Conservation (phyloP, 2,329 filamentous ascomycete genomes). For the Chaetomiaceae sp. region DNA sequence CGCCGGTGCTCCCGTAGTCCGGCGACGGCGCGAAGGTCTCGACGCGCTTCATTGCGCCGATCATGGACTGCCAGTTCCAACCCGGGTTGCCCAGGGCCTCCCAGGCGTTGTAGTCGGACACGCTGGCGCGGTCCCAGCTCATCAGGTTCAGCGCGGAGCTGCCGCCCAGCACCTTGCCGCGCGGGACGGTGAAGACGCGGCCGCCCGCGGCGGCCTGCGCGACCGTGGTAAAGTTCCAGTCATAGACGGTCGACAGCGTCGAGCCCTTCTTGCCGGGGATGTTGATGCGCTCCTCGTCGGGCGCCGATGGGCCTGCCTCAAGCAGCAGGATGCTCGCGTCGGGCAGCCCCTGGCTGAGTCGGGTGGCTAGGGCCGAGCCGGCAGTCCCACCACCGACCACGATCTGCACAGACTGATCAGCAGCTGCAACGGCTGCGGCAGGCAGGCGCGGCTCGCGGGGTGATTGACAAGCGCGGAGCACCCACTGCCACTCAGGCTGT, state of each 20-base stretch:
- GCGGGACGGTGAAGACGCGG: slow-evolving; percentile 1
- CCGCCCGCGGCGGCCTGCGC: no score
- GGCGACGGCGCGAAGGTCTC: slow-evolving; percentile 23
- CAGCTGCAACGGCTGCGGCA: no score
- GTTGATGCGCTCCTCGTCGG: slow-evolving; percentile 30
- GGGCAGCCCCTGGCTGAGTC: slow-evolving; percentile 26
- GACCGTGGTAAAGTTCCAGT: no score
- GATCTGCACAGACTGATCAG: slow-evolving; percentile 20
- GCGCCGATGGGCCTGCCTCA: slow-evolving; percentile 32
- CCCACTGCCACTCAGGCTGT: no score
- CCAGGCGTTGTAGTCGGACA: slow-evolving; percentile 27
- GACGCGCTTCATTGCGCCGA: slow-evolving; percentile 32
- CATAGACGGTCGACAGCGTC: no score
- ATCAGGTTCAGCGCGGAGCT: slow-evolving; percentile 28
- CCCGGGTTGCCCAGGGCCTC: slow-evolving; percentile 26
- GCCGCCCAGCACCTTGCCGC: slow-evolving; percentile 31
- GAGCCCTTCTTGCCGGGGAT: slow-evolving; percentile 29
- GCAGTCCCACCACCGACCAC: slow-evolving; percentile 30
- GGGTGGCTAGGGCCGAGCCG: slow-evolving; percentile 41
- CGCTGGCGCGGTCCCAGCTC: slow-evolving; percentile 23
- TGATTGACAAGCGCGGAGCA: background rate
- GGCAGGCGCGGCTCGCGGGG: background rate
- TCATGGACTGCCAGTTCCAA: slow-evolving; percentile 27
- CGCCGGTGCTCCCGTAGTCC: no score
- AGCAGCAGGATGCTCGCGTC: slow-evolving; percentile 31